phyloP scores from a whole-genome alignment of 2,329 filamentous ascomycete genomes.

The Fragosphaeria purpurea region DNA sequence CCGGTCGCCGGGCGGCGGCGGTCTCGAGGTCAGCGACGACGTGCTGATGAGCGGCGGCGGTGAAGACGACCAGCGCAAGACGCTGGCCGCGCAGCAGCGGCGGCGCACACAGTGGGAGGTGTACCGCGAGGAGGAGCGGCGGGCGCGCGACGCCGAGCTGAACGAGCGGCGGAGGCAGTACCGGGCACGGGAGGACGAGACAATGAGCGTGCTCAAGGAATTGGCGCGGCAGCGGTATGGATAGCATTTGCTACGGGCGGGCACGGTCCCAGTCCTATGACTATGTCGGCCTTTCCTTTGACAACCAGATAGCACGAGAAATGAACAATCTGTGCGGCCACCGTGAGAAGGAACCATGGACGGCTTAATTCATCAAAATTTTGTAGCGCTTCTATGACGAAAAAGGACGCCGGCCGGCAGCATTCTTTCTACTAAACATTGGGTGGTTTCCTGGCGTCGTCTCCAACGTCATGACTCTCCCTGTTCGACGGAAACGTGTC shows the following conservation, averaged over 20 bases:
- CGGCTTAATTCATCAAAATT: too few relatives aligned
- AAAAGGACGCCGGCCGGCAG: too few relatives aligned
- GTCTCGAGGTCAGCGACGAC: constrained; percentile 55
- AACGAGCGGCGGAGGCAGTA: constrained; percentile 6
- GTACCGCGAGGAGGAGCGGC: constrained; percentile 8
- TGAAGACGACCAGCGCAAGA: constrained; percentile 39
- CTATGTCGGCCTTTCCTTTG: too few relatives aligned
- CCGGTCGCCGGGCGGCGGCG: constrained; percentile 49
- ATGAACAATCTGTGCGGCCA: too few relatives aligned
- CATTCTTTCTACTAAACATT: too few relatives aligned
- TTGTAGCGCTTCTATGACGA: too few relatives aligned
- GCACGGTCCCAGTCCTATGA: too few relatives aligned
- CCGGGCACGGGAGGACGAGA: constrained; percentile 5
- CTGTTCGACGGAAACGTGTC: too few relatives aligned
- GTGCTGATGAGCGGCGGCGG: constrained; percentile 69
- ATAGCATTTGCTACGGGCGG: neutral
- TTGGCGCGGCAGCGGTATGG: constrained; percentile 9
- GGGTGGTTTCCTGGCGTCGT: too few relatives aligned
- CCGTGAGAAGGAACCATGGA: too few relatives aligned
- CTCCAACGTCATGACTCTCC: too few relatives aligned
- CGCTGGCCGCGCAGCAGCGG: constrained; percentile 54
- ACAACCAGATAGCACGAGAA: too few relatives aligned
- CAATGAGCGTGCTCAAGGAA: constrained; percentile 1
- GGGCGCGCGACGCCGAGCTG: constrained; percentile 4
- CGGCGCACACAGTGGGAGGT: constrained; percentile 49